Evolutionary conservation across 345 rosid genomes (phyloP).

Genomic region (Murraya paniculata): DNA sequence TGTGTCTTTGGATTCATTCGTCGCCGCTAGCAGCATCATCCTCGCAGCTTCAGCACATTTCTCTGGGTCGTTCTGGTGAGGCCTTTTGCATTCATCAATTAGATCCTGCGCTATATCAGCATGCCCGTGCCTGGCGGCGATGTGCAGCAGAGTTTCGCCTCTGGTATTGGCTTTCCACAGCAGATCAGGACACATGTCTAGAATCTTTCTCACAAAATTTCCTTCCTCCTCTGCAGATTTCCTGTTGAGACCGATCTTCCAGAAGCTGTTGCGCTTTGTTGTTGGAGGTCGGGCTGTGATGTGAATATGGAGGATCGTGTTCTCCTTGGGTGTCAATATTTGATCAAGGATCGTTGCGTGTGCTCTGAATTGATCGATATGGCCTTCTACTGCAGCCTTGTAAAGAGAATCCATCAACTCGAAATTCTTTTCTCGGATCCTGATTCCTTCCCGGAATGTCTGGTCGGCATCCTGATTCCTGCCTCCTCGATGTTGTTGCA

Average conservation of each 20-base stretch:
- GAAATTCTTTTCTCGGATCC: background rate
- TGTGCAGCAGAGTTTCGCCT: background rate
- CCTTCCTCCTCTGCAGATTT: background rate
- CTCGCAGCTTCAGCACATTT: background rate
- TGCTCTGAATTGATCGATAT: background rate
- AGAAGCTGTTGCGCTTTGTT: background rate
- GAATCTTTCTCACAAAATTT: background rate
- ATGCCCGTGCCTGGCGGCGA: background rate
- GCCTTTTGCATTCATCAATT: background rate
- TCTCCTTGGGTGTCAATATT: background rate
- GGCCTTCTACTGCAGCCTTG: background rate
- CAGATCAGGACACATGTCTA: background rate
- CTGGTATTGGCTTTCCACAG: background rate
- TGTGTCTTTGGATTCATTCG: background rate
- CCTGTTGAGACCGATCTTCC: background rate
- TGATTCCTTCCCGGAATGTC: background rate
- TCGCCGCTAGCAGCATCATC: background rate
- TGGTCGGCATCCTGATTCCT: background rate
- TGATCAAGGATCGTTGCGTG: background rate
- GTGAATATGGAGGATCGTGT: background rate
- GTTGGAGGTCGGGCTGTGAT: background rate
- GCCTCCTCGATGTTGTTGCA: no score
- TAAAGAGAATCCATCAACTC: background rate
- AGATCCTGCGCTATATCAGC: background rate
- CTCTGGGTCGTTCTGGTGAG: background rate